Base-by-base conservation (phyloP, 2,329 filamentous ascomycete species). In the Ophiostoma tasmaniense region DNA sequence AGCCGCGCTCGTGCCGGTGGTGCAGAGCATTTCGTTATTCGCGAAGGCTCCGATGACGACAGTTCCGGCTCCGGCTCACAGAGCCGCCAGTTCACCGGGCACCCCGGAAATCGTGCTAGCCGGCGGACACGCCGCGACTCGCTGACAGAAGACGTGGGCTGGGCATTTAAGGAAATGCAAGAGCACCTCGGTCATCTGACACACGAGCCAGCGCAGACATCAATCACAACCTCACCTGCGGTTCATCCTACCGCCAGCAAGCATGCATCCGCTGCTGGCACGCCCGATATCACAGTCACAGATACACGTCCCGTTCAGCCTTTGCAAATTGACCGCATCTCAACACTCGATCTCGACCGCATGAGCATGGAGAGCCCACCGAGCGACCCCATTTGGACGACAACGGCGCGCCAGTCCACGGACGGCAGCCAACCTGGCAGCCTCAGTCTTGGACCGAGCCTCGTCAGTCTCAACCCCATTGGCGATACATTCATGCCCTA, bases 161-260 rank as follows among this genome's bases (percentile, higher is more conserved):
- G 90, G 88, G 92, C 92, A 76, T 83, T 95, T 75, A 85, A 89
- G 74, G 89, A 92, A 74, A 91, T 95, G 90, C 90, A 91, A 73
- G 85, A 89, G 73, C 90, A 94, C 77, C 90, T 88, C 67, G 87
- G 91, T 73, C 82, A 88, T 73, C 77, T 88, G 66, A 83, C 87
- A 71, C 79, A 83, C 73, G 82, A 82, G 59, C 70, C 69, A 1
- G 66, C n/a, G 20, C 30, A 39, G 37, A 39, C 37, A 13, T 39
- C 61, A 28, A 1, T 52, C 35, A 39, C 55, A 3, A 59, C 59
- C n/a, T 69, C 70, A 13, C 35, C 35, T 10, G 37, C n/a, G 11
- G 22, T 61, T 17, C 55, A 14, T 30, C 55, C 42, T 45, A 17
- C 11, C 65, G 2, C 8, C 28, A 5, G 55, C 62, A 52, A 33